Evolutionary conservation across 192 early-diverging fungal genomes (phyloP).

Genomic region (Blastocladiella britannica): DNA sequence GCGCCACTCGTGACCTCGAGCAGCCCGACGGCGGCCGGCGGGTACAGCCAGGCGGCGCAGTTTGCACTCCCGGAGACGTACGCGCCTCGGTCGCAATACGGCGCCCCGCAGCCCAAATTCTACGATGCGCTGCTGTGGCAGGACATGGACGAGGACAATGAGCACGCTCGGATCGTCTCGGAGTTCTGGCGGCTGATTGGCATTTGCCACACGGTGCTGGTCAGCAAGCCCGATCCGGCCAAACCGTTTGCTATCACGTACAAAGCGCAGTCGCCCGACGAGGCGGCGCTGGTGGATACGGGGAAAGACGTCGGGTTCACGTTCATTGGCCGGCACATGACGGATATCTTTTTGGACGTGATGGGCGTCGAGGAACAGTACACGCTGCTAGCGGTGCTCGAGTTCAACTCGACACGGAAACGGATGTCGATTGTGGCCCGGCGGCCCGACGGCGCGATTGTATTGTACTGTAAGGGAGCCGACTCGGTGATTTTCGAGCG

Average conservation of each 20-base stretch:
- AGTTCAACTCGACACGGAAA: constrained; percentile 91
- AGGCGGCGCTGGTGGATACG: constrained; percentile 57
- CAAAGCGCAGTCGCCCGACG: constrained; percentile 63
- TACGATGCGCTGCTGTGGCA: constrained; percentile 16
- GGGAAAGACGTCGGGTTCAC: constrained; percentile 58
- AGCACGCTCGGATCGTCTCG: constrained; percentile 35
- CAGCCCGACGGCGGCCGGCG: constrained; percentile 10
- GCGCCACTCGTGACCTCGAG: constrained; percentile 13
- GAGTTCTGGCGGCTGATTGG: constrained; percentile 79
- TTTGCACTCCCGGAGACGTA: constrained; percentile 2
- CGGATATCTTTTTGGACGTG: constrained; percentile 39
- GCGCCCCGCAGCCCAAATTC: background rate
- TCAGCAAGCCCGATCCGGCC: constrained; percentile 37
- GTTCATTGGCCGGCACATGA: constrained; percentile 36
- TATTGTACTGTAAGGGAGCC: constrained; percentile 83
- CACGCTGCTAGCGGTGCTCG: constrained; percentile 66
- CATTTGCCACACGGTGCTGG: constrained; percentile 86
- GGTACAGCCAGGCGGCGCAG: constrained; percentile 6
- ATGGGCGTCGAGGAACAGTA: constrained; percentile 46
- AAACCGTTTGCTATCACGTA: constrained; percentile 17
- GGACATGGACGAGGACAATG: constrained; percentile 10
- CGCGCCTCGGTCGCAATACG: background rate
- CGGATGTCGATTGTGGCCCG: constrained; percentile 76
- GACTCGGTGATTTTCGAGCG: constrained; percentile 89
- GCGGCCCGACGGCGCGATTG: constrained; percentile 54